Evolutionary conservation across 2,329 filamentous ascomycete genomes (phyloP), one percentile per base, ranked within the genome.

Genomic region (Cylindrodendrum hubeiense): DNA sequence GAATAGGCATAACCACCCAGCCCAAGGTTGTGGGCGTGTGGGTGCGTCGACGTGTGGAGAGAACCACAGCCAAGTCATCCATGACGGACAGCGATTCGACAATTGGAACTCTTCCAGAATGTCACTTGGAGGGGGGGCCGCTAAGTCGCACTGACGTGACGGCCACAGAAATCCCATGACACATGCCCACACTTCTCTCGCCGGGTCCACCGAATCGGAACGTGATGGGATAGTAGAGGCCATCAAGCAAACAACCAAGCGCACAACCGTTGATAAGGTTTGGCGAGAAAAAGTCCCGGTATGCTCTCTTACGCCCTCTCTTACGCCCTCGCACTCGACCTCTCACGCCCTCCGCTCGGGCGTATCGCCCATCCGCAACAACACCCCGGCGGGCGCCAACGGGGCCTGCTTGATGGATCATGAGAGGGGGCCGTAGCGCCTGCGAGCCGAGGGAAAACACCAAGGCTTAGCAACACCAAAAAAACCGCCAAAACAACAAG

Each of bases 21-120:
- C 49, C 60, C 60, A 52, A 63, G 52, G 61, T 54, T 57, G 55
- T 59, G 61, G 61, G 50, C 54, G 34, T 63, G 61, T 64, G 61
- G 62, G 44, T 47, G 62, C 54, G 59, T 51, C 34, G 46, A 57
- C 44, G 24, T 54, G 39, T 57, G 57, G 57, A 53, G 63, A 61
- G 63, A 61, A 62, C 52, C 26, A 50, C 67, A 60, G 62, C 60
- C 60, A 61, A 63, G 49, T 51, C 41, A 64, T 47, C 65, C 64
- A 72, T 68, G 69, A 73, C 62, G 70, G 60, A 69, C 62, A 39
- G 59, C 61, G 64, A 75, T 74, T 75, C 71, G 72, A 73, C 72
- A 75, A 75, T 75, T 75, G 70, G 72, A 75, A 75, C 63, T 70
- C 63, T 75, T 75, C 72, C 72, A 75, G 72, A 75, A 75, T 69